Evolutionary conservation across 306 rosid species (phyloP).

Genomic region (Lotus japonicus): DNA sequence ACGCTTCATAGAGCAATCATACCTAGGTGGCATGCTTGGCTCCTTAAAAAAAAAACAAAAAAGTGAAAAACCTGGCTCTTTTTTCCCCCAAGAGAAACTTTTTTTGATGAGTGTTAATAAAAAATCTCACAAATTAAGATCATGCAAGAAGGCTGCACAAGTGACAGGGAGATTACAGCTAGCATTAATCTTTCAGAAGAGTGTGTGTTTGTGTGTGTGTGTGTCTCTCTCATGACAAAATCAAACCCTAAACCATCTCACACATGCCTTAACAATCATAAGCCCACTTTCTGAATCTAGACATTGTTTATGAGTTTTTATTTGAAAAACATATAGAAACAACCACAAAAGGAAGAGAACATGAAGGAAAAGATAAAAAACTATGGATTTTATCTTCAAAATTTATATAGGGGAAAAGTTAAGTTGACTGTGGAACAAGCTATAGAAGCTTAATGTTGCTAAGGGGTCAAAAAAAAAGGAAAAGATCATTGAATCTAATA

Average conservation of each 20-base stretch:
- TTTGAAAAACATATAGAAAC: background rate
- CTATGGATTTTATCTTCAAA: background rate
- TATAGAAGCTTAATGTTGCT: too few relatives aligned
- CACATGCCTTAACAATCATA: constrained; percentile 29
- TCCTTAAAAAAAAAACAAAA: constrained; percentile 36
- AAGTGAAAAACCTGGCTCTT: too few relatives aligned
- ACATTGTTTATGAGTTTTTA: background rate
- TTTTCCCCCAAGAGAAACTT: too few relatives aligned
- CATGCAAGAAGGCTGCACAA: constrained; percentile 96
- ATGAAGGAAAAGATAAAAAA: background rate
- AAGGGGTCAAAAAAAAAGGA: too few relatives aligned
- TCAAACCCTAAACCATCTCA: constrained; percentile 46
- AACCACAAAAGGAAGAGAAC: background rate
- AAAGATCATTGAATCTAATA: too few relatives aligned
- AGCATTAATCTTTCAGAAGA: constrained; percentile 28
- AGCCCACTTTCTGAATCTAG: constrained; percentile 14
- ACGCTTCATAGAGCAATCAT: constrained; percentile 63
- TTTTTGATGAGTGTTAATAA: background rate
- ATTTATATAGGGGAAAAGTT: too few relatives aligned
- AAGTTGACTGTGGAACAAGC: too few relatives aligned
- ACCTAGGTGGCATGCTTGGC: constrained; percentile 66
- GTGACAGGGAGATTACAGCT: constrained; percentile 96
- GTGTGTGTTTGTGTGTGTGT: too few relatives aligned
- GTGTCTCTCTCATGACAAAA: too few relatives aligned
- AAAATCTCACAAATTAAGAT: constrained; percentile 31